Base-by-base conservation (phyloP, 306 rosid genomes). In the Astragalus glycyphyllos region DNA sequence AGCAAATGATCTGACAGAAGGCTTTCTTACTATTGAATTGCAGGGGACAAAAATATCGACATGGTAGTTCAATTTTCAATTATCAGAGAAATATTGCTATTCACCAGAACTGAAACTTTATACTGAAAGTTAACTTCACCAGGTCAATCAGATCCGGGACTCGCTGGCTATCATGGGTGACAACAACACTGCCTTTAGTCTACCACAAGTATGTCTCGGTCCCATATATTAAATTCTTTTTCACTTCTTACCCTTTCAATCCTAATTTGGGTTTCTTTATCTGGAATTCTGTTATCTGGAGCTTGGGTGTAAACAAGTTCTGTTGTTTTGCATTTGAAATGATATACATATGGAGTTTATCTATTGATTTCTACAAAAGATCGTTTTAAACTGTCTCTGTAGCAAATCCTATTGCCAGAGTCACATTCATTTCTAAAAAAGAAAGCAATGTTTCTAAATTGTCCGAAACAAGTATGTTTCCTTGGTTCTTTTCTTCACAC, bases 81-180 rank as follows among this genome's bases (percentile, higher is more conserved):
- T 58, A 69, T 69, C 55, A 7, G 8, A 60, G 66, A 48, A 49
- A 59, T 70, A 42, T 61, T 75, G 8, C 57, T 63, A 68, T 46
- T 65, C 56, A n/a, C n/a, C 41, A 37, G 47, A 65, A 70, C 42
- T 69, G 58, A 77, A 65, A 53, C 65, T 35, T 48, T 65, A 62
- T 51, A 60, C 73, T 58, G 71, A 69, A 69, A 72, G 67, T 59
- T 80, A 10, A 68, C 76, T 57, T 83, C 69, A 74, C 74, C 85
- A 94, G 99, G 91, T 94, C 64, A 94, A 94, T 83, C 97, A 89
- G 83, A 94, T 94, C 75, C 87, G 99, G 60, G 95, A 94, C 41
- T 94, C 97, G 13, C 81, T 94, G 81, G 97, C 97, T 83, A 69
- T 87, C 29, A 94, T 91, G 99, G 99, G 99, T 66, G 89, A 89